Base-by-base conservation (phyloP, 306 rosid genomes). In the Astragalus glycyphyllos region DNA sequence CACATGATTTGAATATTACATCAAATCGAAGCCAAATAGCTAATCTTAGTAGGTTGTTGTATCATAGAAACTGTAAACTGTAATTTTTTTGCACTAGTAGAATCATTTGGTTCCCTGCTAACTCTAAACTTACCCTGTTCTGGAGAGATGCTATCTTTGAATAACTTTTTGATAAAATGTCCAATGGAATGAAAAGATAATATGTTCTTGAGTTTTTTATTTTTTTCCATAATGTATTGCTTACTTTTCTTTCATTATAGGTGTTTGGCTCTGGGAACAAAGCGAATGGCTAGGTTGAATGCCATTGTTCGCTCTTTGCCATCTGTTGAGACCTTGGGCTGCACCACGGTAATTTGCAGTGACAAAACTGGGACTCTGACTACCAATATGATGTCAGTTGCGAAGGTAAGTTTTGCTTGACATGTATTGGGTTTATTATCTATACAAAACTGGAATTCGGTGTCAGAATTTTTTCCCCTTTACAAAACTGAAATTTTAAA, bases 361-460 rank as follows among this genome's bases (percentile, higher is more conserved):
- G 98, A 94, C 84, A 94, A 94, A 84, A 94, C 98, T 42, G 98
- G 98, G 77, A 94, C 98, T 54, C 79, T 94, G 74, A 94, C 98
- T 20, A 94, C 98, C 61, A 94, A 94, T 84, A 90, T 90, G 97
- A 94, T 94, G 97, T 90, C 98, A 68, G 97, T 81, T 20, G 86
- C 89, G 3, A 94, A 94, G 96, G 97, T 90, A 74, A 81, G 56
- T 45, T 71, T 66, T 66, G 58, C 50, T 40, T 34, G 57, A 17
- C 49, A 68, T 45, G 17, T 40, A 17, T 5, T 20, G 17, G 37
- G 37, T 17, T 37, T 38, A 5, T 37, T 38, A 5, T 26, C 31
- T 26, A 26, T 26, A 26, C 31, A 26, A 26, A 26, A 26, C 3
- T 26, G 31, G 4, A 26, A 26, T 20, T 20, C 2, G 23, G 23